phyloP scores from a whole-genome alignment of 495 filamentous ascomycete species.

The Neurospora tetrasperma region DNA sequence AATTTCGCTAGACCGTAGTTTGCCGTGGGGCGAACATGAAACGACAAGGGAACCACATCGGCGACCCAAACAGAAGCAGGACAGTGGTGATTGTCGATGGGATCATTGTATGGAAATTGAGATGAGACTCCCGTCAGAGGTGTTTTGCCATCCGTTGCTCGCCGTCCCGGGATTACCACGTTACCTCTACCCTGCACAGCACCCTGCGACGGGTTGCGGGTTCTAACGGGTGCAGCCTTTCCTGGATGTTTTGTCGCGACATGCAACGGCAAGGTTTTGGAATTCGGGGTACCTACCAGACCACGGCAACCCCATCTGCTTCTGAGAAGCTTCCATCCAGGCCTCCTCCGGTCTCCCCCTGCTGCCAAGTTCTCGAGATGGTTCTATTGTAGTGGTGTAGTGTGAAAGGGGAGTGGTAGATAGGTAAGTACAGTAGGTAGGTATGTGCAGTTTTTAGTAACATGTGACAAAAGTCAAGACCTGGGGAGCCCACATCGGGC shows the following conservation, averaged over 20 bases:
- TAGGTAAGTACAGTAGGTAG: not conserved
- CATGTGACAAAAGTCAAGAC: not conserved
- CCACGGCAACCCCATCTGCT: not conserved
- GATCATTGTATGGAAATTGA: not conserved
- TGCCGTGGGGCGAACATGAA: conserved; percentile 16
- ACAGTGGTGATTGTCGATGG: not conserved
- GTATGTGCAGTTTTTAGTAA: not conserved
- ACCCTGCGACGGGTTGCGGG: not conserved
- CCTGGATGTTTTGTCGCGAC: not conserved
- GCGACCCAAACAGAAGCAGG: not conserved
- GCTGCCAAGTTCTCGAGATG: not conserved
- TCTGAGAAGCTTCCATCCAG: not conserved
- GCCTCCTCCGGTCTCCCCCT: not conserved
- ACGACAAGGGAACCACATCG: not conserved
- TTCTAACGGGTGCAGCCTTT: not conserved
- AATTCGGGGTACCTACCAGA: not conserved
- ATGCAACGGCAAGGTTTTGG: not conserved
- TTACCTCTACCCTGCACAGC: not conserved
- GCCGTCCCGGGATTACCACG: not conserved
- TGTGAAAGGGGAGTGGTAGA: not conserved
- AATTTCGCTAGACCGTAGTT: conserved; percentile 20
- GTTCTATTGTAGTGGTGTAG: not conserved
- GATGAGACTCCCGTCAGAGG: not conserved
- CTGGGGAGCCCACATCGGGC: not conserved
- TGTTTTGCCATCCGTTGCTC: not conserved